These are phyloP conservation scores for Bryoerythrophyllum caledonicum DNA, from an alignment of 225 moss, liverwort and hornwort genomes.

Conservation along the genomic window DNA sequence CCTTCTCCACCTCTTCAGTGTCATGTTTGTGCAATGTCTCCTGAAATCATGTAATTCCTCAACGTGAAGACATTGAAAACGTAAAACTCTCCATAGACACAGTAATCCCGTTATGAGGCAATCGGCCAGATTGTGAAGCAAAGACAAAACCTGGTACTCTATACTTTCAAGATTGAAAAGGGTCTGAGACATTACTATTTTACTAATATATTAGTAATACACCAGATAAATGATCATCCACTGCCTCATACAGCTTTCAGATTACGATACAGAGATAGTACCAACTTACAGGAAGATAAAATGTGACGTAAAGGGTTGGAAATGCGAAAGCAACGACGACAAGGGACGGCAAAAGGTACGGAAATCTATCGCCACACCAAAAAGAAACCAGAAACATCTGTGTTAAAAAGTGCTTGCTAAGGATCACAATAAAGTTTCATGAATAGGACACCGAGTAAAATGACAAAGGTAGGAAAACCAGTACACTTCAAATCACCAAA, in stretches of 20 bases:
- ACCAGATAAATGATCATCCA: neutral
- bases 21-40: slow-evolving; percentile 60
- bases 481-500: neutral
- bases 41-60: slow-evolving; percentile 31
- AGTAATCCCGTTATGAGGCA: too few relatives aligned
- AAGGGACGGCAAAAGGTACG: slow-evolving; percentile 60
- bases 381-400: slow-evolving; percentile 5
- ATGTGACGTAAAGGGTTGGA: slow-evolving; percentile 32
- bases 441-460: neutral
- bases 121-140: neutral
- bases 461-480: neutral
- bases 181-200: neutral
- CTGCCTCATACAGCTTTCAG: neutral
- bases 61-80: slow-evolving; percentile 2
- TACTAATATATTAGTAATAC: neutral
- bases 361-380: slow-evolving; percentile 28
- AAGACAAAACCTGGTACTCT: neutral
- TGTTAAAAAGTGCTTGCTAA: neutral
- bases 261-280: neutral
- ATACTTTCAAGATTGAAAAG: neutral
- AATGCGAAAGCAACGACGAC: slow-evolving; percentile 34
- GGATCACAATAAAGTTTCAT: neutral
- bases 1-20: slow-evolving; percentile 18
- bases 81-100: neutral
- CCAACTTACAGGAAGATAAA: slow-evolving; percentile 53